Conservation (phyloP, 305 asterid genomes). For the Fraxinus latifolia region DNA sequence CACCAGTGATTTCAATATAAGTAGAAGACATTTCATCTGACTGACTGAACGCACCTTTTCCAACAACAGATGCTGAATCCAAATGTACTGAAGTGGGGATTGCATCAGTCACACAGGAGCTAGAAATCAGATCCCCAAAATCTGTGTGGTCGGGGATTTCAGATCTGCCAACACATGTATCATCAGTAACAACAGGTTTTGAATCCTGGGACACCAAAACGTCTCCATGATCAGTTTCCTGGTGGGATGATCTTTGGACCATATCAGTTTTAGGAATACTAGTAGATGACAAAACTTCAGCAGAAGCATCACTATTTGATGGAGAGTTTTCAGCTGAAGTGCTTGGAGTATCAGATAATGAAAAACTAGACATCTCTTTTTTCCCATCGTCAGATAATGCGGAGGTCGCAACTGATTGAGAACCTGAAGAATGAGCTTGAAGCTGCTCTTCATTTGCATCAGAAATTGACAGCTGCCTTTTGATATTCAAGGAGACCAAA, state of each 20-base stretch:
- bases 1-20: constrained; percentile 13
- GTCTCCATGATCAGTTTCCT: constrained; percentile 31
- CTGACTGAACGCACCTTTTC: constrained; percentile 30
- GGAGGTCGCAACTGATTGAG: constrained; percentile 54
- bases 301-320: constrained; percentile 32
- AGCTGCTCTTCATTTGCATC: constrained; percentile 29
- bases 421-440: constrained; percentile 52
- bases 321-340: constrained; percentile 46
- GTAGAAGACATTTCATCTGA: constrained; percentile 28
- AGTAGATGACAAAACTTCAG: constrained; percentile 30
- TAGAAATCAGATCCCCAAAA: constrained; percentile 33
- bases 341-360: constrained; percentile 52
- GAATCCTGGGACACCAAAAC: constrained; percentile 35
- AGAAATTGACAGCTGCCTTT: constrained; percentile 26
- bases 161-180: constrained; percentile 25
- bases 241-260: constrained; percentile 33
- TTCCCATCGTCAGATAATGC: constrained; percentile 54
- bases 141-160: constrained; percentile 29
- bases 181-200: constrained; percentile 34
- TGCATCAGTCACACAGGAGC: constrained; percentile 35
- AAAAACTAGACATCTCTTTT: constrained; percentile 60
- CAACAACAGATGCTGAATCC: constrained; percentile 33
- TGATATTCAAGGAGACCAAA: constrained; percentile 33
- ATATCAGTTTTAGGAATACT: constrained; percentile 40
- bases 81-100: constrained; percentile 25